These are phyloP conservation scores for Talaromyces sp. DNA, from an alignment of 2,329 filamentous ascomycete genomes.

Conservation along the genomic window DNA sequence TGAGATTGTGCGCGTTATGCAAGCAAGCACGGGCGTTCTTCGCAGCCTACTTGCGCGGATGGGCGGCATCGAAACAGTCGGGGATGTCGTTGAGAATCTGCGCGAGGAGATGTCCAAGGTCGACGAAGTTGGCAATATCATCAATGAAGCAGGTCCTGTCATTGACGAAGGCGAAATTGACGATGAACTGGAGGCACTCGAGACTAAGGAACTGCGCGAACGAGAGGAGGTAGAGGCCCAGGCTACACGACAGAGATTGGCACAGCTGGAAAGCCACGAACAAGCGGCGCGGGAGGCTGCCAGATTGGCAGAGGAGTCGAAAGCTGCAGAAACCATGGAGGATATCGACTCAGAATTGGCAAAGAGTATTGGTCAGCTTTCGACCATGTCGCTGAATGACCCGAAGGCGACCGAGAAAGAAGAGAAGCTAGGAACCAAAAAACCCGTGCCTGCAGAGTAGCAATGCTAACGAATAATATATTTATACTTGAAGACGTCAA, in stretches of 20 bases:
- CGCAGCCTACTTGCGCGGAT: conserved; percentile 70
- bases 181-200: conserved; percentile 77
- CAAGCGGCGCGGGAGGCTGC: conserved; percentile 41
- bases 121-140: conserved; percentile 76
- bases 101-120: conserved; percentile 75
- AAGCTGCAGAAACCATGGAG: conserved; percentile 21
- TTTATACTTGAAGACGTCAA: background rate
- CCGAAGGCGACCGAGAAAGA: background rate
- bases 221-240: conserved; percentile 49
- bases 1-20: conserved; percentile 78
- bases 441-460: conserved; percentile 15
- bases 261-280: conserved; percentile 45
- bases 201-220: conserved; percentile 55
- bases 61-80: conserved; percentile 72
- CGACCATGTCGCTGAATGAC: conserved; percentile 39
- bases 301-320: conserved; percentile 24
- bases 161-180: conserved; percentile 84
- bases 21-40: conserved; percentile 70
- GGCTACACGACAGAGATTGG: conserved; percentile 49
- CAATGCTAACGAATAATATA: background rate
- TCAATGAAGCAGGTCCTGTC: conserved; percentile 60
- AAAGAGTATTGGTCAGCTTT: conserved; percentile 39
- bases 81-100: conserved; percentile 70
- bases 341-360: conserved; percentile 25
- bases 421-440: background rate